These are phyloP conservation scores for Cicer bijugum DNA, from an alignment of 306 rosid species.

Conservation along the genomic window DNA sequence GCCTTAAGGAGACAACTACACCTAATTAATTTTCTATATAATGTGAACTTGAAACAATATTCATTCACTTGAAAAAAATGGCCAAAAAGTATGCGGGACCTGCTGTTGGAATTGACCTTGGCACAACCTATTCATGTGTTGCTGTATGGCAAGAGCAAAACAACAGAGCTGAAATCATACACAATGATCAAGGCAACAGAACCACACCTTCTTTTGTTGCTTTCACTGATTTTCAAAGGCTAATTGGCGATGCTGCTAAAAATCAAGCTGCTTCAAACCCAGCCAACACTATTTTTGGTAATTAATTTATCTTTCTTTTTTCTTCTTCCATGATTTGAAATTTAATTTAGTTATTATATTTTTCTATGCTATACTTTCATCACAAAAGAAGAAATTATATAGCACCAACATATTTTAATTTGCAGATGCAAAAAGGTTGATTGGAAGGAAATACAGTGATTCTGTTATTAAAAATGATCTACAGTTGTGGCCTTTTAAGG, in stretches of 20 bases:
- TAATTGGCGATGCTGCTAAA: neutral
- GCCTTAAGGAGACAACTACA: too few relatives aligned
- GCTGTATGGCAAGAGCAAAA: neutral
- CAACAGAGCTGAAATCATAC: neutral
- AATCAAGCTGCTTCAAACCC: neutral
- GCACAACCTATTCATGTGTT: neutral
- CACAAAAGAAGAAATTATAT: too few relatives aligned
- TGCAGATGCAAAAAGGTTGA: slow-evolving; percentile 12
- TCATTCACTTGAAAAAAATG: too few relatives aligned
- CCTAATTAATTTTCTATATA: too few relatives aligned
- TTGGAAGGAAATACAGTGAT: slow-evolving; percentile 12
- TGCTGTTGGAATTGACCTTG: neutral
- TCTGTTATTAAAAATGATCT: neutral
- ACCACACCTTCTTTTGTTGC: neutral
- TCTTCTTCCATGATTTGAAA: neutral
- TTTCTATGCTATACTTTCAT: neutral
- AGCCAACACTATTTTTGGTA: neutral
- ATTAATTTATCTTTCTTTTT: neutral
- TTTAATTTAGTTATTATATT: neutral
- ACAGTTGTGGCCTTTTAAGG: slow-evolving; percentile 4
- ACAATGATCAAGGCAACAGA: neutral
- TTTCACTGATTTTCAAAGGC: neutral
- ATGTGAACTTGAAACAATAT: too few relatives aligned
- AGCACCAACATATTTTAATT: neutral
- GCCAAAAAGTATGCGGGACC: too few relatives aligned